Conservation (phyloP, 78 protist genomes). For the Dictyostelium capitatum region DNA sequence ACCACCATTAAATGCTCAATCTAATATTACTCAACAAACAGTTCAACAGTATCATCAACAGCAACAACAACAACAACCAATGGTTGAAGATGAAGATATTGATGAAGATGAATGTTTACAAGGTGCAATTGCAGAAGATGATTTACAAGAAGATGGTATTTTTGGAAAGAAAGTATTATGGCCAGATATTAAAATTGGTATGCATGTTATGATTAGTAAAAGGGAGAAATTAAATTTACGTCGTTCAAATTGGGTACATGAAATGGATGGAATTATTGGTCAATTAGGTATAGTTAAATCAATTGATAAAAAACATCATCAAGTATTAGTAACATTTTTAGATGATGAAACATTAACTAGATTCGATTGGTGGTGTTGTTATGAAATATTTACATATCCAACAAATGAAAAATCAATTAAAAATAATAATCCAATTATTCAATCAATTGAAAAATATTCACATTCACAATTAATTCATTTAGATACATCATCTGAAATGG, state of each 20-base stretch:
- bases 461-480: conserved; percentile 39
- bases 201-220: conserved; percentile 29
- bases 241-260: conserved; percentile 67
- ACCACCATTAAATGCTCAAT: neutral
- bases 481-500: conserved; percentile 58
- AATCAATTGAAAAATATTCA: conserved; percentile 54
- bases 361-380: conserved; percentile 73
- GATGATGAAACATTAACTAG: conserved; percentile 52
- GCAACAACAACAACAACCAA: neutral
- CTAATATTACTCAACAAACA: too few relatives aligned
- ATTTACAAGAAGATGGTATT: conserved; percentile 15
- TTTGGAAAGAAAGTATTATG: conserved; percentile 45
- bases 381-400: conserved; percentile 43
- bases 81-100: neutral
- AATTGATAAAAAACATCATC: conserved; percentile 52
- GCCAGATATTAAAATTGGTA: conserved; percentile 59
- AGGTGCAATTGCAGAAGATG: conserved; percentile 48
- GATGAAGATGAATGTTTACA: conserved; percentile 4
- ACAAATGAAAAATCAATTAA: conserved; percentile 1
- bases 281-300: conserved; percentile 54
- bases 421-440: neutral
- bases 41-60: neutral
- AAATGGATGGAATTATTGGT: conserved; percentile 81
- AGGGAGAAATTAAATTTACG: conserved; percentile 44
- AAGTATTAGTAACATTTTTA: conserved; percentile 35